Percentiles rank a stretch among this genome's conserved stretches.
Evolutionary conservation across 225 moss, liverwort and hornwort genomes (phyloP).

Genomic region (Bryoerythrophyllum caledonicum): DNA sequence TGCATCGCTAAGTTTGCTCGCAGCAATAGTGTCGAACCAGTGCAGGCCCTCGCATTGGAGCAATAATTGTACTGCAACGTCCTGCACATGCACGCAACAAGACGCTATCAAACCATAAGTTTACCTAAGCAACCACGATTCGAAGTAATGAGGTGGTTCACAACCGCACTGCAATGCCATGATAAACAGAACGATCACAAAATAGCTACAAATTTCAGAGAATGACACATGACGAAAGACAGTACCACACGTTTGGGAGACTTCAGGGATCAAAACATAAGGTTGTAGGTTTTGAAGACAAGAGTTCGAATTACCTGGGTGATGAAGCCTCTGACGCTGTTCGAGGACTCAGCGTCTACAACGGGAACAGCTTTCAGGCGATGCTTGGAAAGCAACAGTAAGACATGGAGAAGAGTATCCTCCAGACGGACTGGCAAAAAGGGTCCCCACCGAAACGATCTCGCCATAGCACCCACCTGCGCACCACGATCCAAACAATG

Average conservation of each 20-base stretch:
- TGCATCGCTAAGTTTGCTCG: slow-evolving; percentile 34
- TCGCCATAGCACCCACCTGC: slow-evolving; percentile 74
- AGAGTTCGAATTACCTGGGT: slow-evolving; percentile 47
- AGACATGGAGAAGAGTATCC: slow-evolving; percentile 67
- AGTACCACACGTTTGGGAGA: not conserved
- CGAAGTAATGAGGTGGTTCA: not conserved
- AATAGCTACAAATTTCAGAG: not conserved
- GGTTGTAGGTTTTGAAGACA: not conserved
- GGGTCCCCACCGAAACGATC: slow-evolving; percentile 81
- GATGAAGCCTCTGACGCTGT: slow-evolving; percentile 64
- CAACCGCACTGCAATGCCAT: not conserved
- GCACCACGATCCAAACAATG: not conserved
- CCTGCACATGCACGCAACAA: slow-evolving; percentile 33
- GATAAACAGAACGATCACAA: not conserved
- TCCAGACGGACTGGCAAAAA: slow-evolving; percentile 70
- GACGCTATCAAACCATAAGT: not conserved
- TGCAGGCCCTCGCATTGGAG: slow-evolving; percentile 62
- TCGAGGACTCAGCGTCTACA: slow-evolving; percentile 50
- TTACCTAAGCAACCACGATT: slow-evolving; percentile 3
- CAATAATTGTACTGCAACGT: slow-evolving; percentile 52
- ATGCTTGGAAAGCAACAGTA: slow-evolving; percentile 78
- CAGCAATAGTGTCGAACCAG: slow-evolving; percentile 64
- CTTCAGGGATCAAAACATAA: not conserved
- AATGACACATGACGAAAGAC: not conserved
- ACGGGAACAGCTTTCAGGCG: slow-evolving; percentile 73